Conservation (phyloP, 148 eudicot genomes). For the Cornus controversa region DNA sequence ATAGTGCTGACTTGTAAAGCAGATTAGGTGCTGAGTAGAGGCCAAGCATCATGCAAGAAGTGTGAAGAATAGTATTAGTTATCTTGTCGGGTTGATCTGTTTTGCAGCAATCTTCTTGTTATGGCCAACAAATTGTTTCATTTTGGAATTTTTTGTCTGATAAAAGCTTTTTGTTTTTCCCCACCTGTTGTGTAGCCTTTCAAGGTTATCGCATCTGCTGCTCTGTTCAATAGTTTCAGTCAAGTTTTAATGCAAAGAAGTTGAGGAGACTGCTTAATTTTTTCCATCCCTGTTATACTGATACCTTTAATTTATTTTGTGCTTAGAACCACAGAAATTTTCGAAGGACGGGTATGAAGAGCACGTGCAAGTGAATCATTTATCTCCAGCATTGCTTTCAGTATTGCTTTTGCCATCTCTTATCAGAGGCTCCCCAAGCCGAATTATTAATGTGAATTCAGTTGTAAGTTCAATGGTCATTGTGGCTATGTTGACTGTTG, state of each 20-base stretch:
- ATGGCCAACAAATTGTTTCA: background rate
- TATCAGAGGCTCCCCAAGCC: constrained; percentile 90
- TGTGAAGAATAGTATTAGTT: background rate
- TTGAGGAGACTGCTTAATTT: background rate
- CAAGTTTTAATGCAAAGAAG: background rate
- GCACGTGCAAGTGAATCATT: constrained; percentile 98
- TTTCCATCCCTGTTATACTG: constrained; percentile 10
- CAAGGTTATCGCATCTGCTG: background rate
- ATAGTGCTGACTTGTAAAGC: background rate
- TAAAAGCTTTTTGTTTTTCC: background rate
- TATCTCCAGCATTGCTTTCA: constrained; percentile 88
- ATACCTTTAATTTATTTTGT: constrained; percentile 11
- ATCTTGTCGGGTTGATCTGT: background rate
- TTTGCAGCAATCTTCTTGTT: background rate
- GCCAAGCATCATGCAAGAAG: background rate
- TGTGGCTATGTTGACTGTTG: background rate
- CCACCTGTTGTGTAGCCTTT: background rate
- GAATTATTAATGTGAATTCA: constrained; percentile 88
- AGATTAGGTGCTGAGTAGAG: background rate
- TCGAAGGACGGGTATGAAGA: constrained; percentile 83
- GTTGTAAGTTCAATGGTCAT: constrained; percentile 49
- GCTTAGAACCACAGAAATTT: constrained; percentile 83
- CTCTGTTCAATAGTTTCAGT: background rate
- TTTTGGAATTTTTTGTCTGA: background rate
- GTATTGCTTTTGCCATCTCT: constrained; percentile 88